These are phyloP conservation scores for Acacia acuminata DNA, from an alignment of 306 rosid genomes.

Conservation along the genomic window DNA sequence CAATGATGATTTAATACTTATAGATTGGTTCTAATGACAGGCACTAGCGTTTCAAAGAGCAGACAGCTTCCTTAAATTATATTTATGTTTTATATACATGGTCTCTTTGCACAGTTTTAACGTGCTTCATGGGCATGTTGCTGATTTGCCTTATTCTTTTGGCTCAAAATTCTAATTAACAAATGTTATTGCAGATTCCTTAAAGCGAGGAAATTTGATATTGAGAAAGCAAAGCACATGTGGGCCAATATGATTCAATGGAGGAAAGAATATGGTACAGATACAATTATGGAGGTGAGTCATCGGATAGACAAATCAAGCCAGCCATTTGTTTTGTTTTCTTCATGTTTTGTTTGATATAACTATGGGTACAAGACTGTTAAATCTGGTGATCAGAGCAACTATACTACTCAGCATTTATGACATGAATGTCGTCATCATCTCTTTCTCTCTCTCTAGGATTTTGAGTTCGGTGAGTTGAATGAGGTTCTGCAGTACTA, in stretches of 20 bases:
- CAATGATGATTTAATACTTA: background rate
- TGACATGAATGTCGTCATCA: background rate
- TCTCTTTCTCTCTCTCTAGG: slow-evolving; percentile 49
- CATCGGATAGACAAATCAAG: slow-evolving; percentile 23
- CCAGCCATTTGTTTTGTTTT: slow-evolving; percentile 11
- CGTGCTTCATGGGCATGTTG: slow-evolving; percentile 15
- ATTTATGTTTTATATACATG: background rate
- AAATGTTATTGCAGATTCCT: slow-evolving; percentile 64
- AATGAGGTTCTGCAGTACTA: slow-evolving; percentile 73
- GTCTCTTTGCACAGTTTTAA: background rate
- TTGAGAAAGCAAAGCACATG: slow-evolving; percentile 85
- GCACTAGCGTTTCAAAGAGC: slow-evolving; percentile 10
- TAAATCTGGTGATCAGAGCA: background rate
- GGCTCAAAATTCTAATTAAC: slow-evolving; percentile 13
- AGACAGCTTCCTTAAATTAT: background rate
- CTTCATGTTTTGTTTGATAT: slow-evolving; percentile 11
- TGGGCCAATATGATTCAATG: slow-evolving; percentile 94
- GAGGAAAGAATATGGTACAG: slow-evolving; percentile 86
- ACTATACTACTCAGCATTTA: slow-evolving; percentile 4
- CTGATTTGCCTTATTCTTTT: slow-evolving; percentile 17
- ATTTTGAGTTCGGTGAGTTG: slow-evolving; percentile 75
- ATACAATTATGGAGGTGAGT: slow-evolving; percentile 79
- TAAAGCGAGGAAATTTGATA: slow-evolving; percentile 92
- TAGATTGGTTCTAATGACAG: background rate
- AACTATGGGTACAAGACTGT: slow-evolving; percentile 14